Conservation (phyloP, 768 basidiomycete genomes). For the Peribolospora baueri region DNA sequence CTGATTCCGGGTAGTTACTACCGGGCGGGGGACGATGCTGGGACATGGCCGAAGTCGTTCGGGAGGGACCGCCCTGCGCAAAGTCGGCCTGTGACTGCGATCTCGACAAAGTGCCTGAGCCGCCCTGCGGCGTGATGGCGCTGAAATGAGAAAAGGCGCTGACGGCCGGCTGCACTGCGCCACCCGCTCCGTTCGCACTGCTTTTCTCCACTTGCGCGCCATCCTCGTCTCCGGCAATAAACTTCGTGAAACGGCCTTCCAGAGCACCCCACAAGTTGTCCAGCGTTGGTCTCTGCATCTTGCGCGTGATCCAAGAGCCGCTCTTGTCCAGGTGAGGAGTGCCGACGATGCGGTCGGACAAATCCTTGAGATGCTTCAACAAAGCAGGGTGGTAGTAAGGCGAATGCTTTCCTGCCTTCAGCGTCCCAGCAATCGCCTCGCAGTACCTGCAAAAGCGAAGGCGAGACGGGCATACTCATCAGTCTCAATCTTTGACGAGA, state of each 20-base stretch:
- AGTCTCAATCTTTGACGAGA: neutral
- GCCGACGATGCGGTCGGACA: conserved; percentile 47
- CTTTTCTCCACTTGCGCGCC: conserved; percentile 8
- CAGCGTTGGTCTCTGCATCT: conserved; percentile 68
- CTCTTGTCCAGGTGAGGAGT: conserved; percentile 49
- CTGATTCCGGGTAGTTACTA: too few species aligned
- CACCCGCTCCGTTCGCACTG: conserved; percentile 20
- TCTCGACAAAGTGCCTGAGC: conserved; percentile 14
- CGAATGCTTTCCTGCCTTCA: conserved; percentile 26
- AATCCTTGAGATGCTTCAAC: conserved; percentile 46
- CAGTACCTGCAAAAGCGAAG: conserved; percentile 45
- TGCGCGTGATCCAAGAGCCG: conserved; percentile 64
- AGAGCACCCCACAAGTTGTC: conserved; percentile 81
- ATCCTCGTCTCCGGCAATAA: conserved; percentile 80
- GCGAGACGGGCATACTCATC: conserved; percentile 4
- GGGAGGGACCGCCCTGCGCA: neutral
- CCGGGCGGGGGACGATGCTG: too few species aligned
- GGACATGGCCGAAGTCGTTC: conserved; percentile 8
- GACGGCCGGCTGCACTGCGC: conserved; percentile 19
- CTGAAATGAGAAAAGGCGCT: conserved; percentile 88
- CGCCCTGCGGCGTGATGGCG: conserved; percentile 48
- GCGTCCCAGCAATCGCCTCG: conserved; percentile 50
- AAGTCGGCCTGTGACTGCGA: conserved; percentile 1
- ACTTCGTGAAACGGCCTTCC: conserved; percentile 72
- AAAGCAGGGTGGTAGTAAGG: conserved; percentile 42